These are phyloP conservation scores for Daedalea quercina DNA, from an alignment of 768 basidiomycete species.

Conservation along the genomic window DNA sequence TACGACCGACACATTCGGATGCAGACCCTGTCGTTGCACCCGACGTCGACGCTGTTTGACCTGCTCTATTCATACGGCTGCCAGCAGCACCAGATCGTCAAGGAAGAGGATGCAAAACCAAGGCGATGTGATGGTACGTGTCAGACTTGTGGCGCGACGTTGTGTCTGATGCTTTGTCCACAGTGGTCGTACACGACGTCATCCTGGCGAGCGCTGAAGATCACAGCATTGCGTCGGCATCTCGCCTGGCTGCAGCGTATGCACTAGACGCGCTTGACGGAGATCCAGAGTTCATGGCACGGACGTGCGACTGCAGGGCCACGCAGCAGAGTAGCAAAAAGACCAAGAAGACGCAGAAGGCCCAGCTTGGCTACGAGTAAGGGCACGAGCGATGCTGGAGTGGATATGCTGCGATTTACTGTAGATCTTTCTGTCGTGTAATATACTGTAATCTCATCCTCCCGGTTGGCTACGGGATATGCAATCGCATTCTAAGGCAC, in stretches of 20 bases:
- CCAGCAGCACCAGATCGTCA: constrained; percentile 54
- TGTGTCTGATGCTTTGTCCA: not conserved
- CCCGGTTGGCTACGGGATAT: not conserved
- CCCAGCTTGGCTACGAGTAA: constrained; percentile 1
- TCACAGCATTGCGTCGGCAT: constrained; percentile 42
- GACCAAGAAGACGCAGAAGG: constrained; percentile 27
- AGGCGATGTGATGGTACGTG: constrained; percentile 49
- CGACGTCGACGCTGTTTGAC: constrained; percentile 70
- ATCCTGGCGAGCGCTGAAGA: constrained; percentile 55
- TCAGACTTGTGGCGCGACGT: not conserved
- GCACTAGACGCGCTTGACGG: constrained; percentile 66
- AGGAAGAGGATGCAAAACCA: constrained; percentile 31
- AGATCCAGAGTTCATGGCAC: constrained; percentile 53
- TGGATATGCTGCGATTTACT: not conserved
- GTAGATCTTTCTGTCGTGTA: not conserved
- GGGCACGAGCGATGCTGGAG: not conserved
- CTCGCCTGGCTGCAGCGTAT: constrained; percentile 52
- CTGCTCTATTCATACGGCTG: constrained; percentile 68
- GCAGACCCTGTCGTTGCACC: constrained; percentile 69
- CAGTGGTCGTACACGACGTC: constrained; percentile 66
- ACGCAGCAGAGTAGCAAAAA: constrained; percentile 27
- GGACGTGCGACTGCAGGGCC: constrained; percentile 61
- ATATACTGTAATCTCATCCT: not conserved
- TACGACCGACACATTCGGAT: constrained; percentile 71
- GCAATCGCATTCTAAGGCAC: not conserved